These are phyloP conservation scores for Coemansia sp. DNA, from an alignment of 192 early-diverging fungal genomes.

Conservation along the genomic window DNA sequence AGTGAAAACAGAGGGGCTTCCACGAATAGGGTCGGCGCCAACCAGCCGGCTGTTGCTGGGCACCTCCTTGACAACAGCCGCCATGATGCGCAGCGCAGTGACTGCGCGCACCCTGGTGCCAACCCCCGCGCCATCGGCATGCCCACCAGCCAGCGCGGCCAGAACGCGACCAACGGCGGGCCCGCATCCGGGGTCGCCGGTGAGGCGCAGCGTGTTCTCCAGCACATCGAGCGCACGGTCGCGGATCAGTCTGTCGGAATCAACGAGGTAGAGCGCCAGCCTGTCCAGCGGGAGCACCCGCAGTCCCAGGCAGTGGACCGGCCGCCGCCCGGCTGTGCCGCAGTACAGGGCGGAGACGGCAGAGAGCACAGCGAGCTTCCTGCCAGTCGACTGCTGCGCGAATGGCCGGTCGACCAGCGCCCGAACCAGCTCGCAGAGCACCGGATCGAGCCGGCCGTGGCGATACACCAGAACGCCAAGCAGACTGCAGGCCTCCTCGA, in stretches of 20 bases:
- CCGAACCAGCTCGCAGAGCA: conserved; percentile 10
- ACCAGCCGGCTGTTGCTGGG: neutral
- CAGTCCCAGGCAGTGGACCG: conserved; percentile 4
- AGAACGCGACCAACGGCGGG: conserved; percentile 4
- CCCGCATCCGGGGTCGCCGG: neutral
- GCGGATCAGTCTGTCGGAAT: conserved; percentile 32
- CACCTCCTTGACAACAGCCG: conserved; percentile 26
- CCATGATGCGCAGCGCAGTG: conserved; percentile 25
- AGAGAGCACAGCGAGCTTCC: conserved; percentile 23
- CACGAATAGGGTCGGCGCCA: neutral
- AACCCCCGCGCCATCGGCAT: neutral
- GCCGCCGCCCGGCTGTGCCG: neutral
- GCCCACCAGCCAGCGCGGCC: neutral
- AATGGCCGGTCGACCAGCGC: conserved; percentile 14
- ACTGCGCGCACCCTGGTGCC: neutral
- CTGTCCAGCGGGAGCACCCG: conserved; percentile 1
- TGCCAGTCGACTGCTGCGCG: conserved; percentile 9
- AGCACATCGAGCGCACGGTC: conserved; percentile 47
- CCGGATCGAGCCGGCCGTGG: conserved; percentile 6
- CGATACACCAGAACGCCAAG: conserved; percentile 20
- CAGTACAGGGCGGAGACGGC: conserved; percentile 2
- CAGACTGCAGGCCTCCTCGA: conserved; percentile 28
- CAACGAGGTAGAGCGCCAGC: conserved; percentile 29
- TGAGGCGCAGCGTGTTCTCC: conserved; percentile 16
- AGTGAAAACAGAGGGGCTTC: neutral